Conservation (phyloP, 768 basidiomycete genomes). For the Calocera cornea region DNA sequence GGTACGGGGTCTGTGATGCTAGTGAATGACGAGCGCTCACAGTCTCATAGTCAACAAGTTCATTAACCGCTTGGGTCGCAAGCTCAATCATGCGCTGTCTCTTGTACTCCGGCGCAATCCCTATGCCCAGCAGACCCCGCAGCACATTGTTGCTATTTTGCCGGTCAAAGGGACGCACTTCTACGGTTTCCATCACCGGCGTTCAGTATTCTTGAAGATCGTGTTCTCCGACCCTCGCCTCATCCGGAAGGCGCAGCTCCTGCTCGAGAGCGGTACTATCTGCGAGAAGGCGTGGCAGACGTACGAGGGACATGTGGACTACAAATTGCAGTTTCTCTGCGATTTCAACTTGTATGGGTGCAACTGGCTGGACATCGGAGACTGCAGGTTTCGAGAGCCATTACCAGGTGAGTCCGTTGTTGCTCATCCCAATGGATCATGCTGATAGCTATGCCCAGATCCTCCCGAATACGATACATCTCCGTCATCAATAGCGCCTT, state of each 20-base stretch:
- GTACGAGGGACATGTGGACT: constrained; percentile 85
- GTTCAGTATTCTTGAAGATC: constrained; percentile 82
- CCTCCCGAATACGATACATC: background rate
- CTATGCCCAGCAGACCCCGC: constrained; percentile 25
- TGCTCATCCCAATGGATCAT: background rate
- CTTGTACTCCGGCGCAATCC: constrained; percentile 67
- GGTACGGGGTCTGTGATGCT: constrained; percentile 33
- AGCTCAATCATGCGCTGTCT: constrained; percentile 77
- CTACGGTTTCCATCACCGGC: constrained; percentile 82
- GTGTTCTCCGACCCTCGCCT: constrained; percentile 55
- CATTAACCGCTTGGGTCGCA: constrained; percentile 50
- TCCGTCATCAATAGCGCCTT: background rate
- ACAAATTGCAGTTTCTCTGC: constrained; percentile 79
- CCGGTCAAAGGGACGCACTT: constrained; percentile 91
- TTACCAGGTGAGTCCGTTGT: constrained; percentile 23
- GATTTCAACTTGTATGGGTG: constrained; percentile 94
- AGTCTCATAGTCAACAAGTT: constrained; percentile 52
- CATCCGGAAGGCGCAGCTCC: constrained; percentile 54
- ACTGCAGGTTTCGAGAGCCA: constrained; percentile 28
- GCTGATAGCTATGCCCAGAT: background rate
- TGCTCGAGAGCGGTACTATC: constrained; percentile 70
- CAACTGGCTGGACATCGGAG: constrained; percentile 59
- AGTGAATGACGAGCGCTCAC: background rate
- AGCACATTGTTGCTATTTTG: constrained; percentile 49
- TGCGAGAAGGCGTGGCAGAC: constrained; percentile 65